Base-by-base conservation (phyloP, 2,329 filamentous ascomycete genomes). In the Pseudogymnoascus sp. region DNA sequence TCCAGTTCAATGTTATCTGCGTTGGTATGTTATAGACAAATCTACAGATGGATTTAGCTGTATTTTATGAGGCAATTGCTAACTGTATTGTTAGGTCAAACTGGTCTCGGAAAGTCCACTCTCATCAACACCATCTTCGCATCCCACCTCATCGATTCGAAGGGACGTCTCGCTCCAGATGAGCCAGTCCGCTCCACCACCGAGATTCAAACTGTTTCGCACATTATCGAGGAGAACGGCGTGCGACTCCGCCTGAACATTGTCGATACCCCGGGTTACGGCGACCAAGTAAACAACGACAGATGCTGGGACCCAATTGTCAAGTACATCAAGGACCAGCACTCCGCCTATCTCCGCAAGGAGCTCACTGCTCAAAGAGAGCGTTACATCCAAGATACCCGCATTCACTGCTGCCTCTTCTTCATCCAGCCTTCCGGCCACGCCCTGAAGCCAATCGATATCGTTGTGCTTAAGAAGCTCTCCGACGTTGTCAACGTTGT, bases 301-400 rank as follows among this genome's bases (percentile, higher is more conserved):
- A 90, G 95, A 84, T 99, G 95, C 87, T 99, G 95, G 95, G 95
- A 99, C 76, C 95, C 95, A 68, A 99, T 99, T 77, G 93, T 99
- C 84, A 99, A 99, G 84, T 99, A 99, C 81, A 99, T 99, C 85
- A 99, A 99, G 85, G 95, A 99, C 80, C 95, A 99, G 83, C 95
- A 99, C 84, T 97, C 92, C 62, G 93, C 95, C 73, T 99, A 97
- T 82, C 87, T 99, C 72, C 91, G 95, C 79, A 99, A 99, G 85
- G 95, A 99, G 80, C 91, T 99, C 74, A 97, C 95, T 63, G 95
- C 95, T 71, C 95, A 99, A 84, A 91, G 95, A 80, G 95, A 99
- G 81, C 89, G 95, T 74, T 99, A 99, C 79, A 97, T 99, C 71
- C 93, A 96, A 82, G 95, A 99, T 79, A 99, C 95, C 70, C 90